Percentiles rank a stretch among this genome's conserved stretches.
Conservation (phyloP, 345 rosid genomes). For the Camelina hispida region DNA sequence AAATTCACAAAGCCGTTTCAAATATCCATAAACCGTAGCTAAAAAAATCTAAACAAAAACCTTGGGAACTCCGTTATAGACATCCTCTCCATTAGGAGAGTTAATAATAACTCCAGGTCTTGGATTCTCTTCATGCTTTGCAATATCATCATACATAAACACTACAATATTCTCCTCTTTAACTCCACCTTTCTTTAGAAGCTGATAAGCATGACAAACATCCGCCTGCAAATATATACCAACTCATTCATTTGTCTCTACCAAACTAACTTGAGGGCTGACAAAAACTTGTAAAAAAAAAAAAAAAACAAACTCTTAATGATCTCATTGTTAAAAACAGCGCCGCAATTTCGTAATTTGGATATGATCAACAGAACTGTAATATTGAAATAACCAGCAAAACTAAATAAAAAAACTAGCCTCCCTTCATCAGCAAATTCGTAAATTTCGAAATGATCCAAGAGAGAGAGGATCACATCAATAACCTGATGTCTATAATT, state of each 20-base stretch:
- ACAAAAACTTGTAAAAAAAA: neutral
- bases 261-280: neutral
- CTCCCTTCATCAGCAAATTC: no score
- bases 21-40: neutral
- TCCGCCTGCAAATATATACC: constrained; percentile 81
- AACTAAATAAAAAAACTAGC: no score
- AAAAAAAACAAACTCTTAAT: neutral
- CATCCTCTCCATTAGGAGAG: constrained; percentile 77
- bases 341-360: neutral
- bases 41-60: constrained; percentile 38
- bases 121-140: constrained; percentile 73
- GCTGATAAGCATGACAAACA: constrained; percentile 95
- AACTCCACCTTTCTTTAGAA: constrained; percentile 80
- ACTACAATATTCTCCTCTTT: constrained; percentile 88
- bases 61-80: constrained; percentile 89
- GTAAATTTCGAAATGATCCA: neutral
- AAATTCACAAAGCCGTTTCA: neutral
- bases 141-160: constrained; percentile 96
- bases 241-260: no score
- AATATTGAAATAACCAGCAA: no score
- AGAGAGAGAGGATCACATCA: neutral
- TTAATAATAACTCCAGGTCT: constrained; percentile 83
- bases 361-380: neutral
- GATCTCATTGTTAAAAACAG: neutral
- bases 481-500: constrained; percentile 91